Base-by-base conservation (phyloP, 2,329 filamentous ascomycete genomes). In the Alternaria sp. region DNA sequence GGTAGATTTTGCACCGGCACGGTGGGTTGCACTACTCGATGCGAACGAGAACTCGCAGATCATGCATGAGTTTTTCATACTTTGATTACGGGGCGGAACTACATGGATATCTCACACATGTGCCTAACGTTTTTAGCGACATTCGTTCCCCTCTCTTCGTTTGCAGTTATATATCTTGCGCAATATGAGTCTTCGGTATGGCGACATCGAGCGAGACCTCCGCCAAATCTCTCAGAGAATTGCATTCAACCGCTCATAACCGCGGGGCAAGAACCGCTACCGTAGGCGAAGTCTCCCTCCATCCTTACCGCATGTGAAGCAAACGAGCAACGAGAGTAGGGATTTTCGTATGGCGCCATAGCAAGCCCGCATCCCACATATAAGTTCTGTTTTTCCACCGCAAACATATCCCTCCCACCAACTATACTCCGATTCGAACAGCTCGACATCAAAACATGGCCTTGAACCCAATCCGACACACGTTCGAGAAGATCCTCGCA, bases 21-120 rank as follows among this genome's bases (percentile, higher is more conserved):
- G 36, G 33, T 60, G 46, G 48, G n/a, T 56, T 3, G 33, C 49
- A 21, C 24, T 48, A 33, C 17, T 56, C 23, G 48, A 53, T 44
- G 28, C 45, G 56, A 51, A 54, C 17, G 51, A 46, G 11, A 48
- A 54, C 5, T 58, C 26, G 45, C 63, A 51, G 45, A 37, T 51
- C 24, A 29, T 57, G 54, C 23, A 60, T n/a, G 63, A 66, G 45
- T 62, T 56, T 34, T 59, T 64, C 37, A 36, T 55, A 24, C 2
- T 61, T 13, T 53, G 28, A 45, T 14, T 17, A n/a, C n/a, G 21
- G 13, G 14, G 13, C 3, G 21, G 13, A 1, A 23, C 21, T n/a
- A 34, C n/a, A 36, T 13, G 14, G 6, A 13, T 23, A 10, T 36
- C 5, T 14, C 3, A 5, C 13, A 8, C 23, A 36, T 5, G 10